Percentiles rank a stretch among this genome's conserved stretches.
Evolutionary conservation across 768 basidiomycete genomes (phyloP).

Genomic region (Mrakia frigida): DNA sequence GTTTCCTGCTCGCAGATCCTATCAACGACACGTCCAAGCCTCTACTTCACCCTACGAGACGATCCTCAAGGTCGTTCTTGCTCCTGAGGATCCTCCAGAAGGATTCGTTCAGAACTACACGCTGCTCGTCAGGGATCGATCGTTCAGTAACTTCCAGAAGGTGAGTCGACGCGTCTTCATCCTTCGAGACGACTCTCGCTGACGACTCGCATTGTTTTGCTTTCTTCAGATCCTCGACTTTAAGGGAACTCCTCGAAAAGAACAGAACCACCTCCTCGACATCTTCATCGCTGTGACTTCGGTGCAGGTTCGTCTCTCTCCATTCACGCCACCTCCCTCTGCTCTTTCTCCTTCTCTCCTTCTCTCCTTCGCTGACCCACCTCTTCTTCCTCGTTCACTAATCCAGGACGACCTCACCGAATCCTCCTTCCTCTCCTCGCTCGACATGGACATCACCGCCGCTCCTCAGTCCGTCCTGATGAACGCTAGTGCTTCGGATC

Average conservation of each 20-base stretch:
- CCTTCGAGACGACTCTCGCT: neutral
- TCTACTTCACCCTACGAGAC: conserved; percentile 73
- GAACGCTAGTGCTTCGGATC: conserved; percentile 23
- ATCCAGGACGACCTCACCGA: conserved; percentile 78
- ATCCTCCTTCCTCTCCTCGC: conserved; percentile 83
- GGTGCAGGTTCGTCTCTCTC: conserved; percentile 39
- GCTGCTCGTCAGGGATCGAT: conserved; percentile 85
- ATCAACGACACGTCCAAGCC: conserved; percentile 28
- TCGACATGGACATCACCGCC: conserved; percentile 84
- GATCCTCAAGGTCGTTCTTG: conserved; percentile 89
- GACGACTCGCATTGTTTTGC: neutral
- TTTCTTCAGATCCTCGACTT: conserved; percentile 79
- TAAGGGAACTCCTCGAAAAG: conserved; percentile 79
- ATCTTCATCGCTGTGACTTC: conserved; percentile 89
- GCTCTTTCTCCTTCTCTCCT: too few relatives aligned
- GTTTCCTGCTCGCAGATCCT: conserved; percentile 11
- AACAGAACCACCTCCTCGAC: conserved; percentile 86
- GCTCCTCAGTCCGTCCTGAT: conserved; percentile 8
- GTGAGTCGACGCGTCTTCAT: conserved; percentile 45
- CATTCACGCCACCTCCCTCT: too few relatives aligned
- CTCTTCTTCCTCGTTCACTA: too few relatives aligned
- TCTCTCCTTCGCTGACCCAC: too few relatives aligned
- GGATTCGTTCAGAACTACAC: conserved; percentile 95
- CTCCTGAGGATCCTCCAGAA: conserved; percentile 88
- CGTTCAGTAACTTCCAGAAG: conserved; percentile 98